Evolutionary conservation across 176 grass and related monocot species (phyloP), one percentile per base, ranked within the genome.

Genomic region (Paspalum vaginatum): DNA sequence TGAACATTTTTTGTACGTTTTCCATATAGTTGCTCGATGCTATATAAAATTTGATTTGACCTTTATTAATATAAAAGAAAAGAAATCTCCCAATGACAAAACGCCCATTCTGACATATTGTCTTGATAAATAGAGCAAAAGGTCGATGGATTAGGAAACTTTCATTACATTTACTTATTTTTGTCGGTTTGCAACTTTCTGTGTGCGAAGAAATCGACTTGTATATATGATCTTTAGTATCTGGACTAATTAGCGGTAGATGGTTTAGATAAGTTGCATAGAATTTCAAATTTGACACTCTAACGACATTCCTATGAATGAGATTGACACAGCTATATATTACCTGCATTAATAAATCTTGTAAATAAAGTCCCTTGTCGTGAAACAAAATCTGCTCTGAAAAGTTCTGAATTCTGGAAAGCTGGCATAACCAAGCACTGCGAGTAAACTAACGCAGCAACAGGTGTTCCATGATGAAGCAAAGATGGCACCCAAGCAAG

Each of bases 401-500:
- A 49, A 86, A 50, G 69, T 40, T 75, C 84, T 67, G 7, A 83
- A 64, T 65, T 27, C 49, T 64, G 67, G 26, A 51, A 65, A 65
- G 58, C 64, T 66, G 74, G 27, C 58, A 14, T 66, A 67, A 66
- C 11, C 43, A 72, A 63, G 26, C 27, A 43, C 49, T 42, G 10
- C 18, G 15, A 56, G 47, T 72, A 68, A 75, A 67, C 26, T 58
- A 14, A 4, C 39, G 18, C 27, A 64, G 69, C 74, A 49, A 71
- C 55, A 13, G 24, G 43, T 81, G 39, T 44, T 55, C 63, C 25
- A 46, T 9, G 4, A 47, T 24, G 66, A 57, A 65, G 27, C 65
- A 81, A 81, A 50, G 77, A 41, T 77, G 56, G 41, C 18, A 47
- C 9, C 86, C 48, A 78, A 72, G 59, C 67, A 43, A 72, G 86